Base-by-base conservation (phyloP, 352 stramenopile genomes). In the Elongisporangium prolatum region DNA sequence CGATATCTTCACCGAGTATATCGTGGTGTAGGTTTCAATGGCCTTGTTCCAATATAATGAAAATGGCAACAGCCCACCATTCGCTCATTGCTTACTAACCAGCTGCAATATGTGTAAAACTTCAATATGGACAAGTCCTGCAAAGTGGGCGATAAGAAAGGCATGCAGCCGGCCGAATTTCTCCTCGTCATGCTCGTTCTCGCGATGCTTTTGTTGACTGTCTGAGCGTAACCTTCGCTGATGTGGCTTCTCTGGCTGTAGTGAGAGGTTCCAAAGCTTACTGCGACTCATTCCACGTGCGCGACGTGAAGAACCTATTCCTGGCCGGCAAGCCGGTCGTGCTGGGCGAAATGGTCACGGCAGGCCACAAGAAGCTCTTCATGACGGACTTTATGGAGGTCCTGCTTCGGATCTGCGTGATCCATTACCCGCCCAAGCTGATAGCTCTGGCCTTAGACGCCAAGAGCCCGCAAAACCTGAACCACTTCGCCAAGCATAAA, bases 351-450 rank as follows among this genome's bases (percentile, higher is more conserved):
- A 91, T 91, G 79, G 71, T 74, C 10, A 87, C 76, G 1, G 60
- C 74, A 2, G 75, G 76, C 21, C 78, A 89, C 65, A 89, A 89
- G 61, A 87, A 89, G 52, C 70, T 91, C 14, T 87, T 73, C 52
- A 65, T 89, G 28, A 88, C 77, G 16, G 82, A 91, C 49, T 91
- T 91, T 22, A 89, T 91, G 75, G 82, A 91, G 68, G 65, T 91
- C 3, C 63, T 89, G 17, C 56, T 89, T 59, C 82, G 82, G 16
- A 61, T 89, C 24, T 73, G 70, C 28, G 60, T 80, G 34, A 61
- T 88, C 34, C 79, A 79, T 57, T 89, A 89, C 40, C 82, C 82
- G 11, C 70, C 77, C 25, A 63, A 55, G 48, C 64, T 69, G 1
- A 18, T 70, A 22, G 66, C 61, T 0, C 60, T 83, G 11, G n/a